Conservation (phyloP, 345 rosid species). For the Boechera retrofracta region DNA sequence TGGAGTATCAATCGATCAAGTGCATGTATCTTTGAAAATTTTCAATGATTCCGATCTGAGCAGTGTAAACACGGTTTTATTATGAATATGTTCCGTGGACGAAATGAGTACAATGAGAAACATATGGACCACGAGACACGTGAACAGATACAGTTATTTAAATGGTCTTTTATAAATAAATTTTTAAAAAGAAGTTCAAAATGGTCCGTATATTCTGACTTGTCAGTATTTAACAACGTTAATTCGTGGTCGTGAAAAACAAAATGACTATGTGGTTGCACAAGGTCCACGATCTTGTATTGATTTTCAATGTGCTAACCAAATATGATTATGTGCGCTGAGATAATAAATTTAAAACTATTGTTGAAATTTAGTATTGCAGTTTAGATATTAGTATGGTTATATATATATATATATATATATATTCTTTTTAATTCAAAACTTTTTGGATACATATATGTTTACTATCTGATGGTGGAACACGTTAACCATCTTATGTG, state of each 20-base stretch:
- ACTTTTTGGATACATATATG: background rate
- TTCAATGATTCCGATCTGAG: background rate
- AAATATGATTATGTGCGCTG: background rate
- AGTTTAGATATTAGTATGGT: background rate
- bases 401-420: no score
- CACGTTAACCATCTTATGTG: background rate
- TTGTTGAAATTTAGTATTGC: background rate
- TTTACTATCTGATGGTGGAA: background rate
- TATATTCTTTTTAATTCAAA: background rate
- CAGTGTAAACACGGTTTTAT: slow-evolving; percentile 6
- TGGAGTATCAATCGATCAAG: background rate
- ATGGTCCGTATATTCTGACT: background rate
- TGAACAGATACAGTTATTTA: background rate
- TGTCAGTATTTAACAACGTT: background rate
- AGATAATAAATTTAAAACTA: background rate
- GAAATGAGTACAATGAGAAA: slow-evolving; percentile 11
- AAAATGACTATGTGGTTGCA: background rate
- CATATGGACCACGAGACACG: background rate
- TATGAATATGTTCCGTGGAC: slow-evolving; percentile 15
- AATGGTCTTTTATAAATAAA: no score
- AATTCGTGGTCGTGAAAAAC: background rate
- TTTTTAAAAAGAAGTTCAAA: background rate
- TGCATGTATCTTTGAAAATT: slow-evolving; percentile 17
- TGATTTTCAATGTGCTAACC: background rate
- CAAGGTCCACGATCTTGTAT: background rate